These are phyloP conservation scores for Xylaria acuta DNA, from an alignment of 495 filamentous ascomycete genomes.

Conservation along the genomic window DNA sequence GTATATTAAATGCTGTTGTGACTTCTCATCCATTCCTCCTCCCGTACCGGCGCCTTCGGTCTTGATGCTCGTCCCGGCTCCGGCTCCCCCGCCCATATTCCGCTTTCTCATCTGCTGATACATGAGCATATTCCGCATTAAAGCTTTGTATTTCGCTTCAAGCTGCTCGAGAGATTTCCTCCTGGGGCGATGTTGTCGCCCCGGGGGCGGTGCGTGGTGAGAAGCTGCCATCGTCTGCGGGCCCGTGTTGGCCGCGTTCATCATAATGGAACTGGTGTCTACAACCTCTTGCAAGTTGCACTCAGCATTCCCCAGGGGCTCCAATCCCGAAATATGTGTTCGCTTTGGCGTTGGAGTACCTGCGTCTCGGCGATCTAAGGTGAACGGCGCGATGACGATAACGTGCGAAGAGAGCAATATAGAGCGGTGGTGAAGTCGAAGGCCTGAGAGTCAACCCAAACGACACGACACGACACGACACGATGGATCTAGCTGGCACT, in stretches of 20 bases:
- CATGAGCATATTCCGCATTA: slow-evolving; percentile 30
- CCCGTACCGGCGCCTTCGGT: slow-evolving; percentile 2
- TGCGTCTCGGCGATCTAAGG: neutral
- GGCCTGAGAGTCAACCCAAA: neutral
- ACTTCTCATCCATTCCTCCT: slow-evolving; percentile 9
- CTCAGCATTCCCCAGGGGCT: slow-evolving; percentile 1
- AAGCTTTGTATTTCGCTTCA: slow-evolving; percentile 27
- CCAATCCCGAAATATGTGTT: neutral
- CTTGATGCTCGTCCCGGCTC: slow-evolving; percentile 5
- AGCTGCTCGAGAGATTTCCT: slow-evolving; percentile 30
- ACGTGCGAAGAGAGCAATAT: slow-evolving; percentile 1
- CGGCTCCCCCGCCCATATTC: slow-evolving; percentile 6
- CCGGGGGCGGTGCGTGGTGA: slow-evolving; percentile 18
- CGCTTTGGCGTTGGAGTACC: slow-evolving; percentile 9
- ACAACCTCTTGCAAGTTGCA: neutral
- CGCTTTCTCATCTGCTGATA: slow-evolving; percentile 20
- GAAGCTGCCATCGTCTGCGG: slow-evolving; percentile 19
- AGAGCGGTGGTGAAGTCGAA: neutral
- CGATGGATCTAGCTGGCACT: neutral
- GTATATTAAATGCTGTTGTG: slow-evolving; percentile 19
- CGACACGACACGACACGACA: neutral
- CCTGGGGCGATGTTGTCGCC: slow-evolving; percentile 20
- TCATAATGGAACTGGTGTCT: neutral
- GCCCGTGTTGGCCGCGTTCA: slow-evolving; percentile 15
- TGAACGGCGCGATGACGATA: neutral